These are phyloP conservation scores for Exsudoporus floridanus DNA, from an alignment of 1,284 basidiomycete genomes.

Conservation along the genomic window DNA sequence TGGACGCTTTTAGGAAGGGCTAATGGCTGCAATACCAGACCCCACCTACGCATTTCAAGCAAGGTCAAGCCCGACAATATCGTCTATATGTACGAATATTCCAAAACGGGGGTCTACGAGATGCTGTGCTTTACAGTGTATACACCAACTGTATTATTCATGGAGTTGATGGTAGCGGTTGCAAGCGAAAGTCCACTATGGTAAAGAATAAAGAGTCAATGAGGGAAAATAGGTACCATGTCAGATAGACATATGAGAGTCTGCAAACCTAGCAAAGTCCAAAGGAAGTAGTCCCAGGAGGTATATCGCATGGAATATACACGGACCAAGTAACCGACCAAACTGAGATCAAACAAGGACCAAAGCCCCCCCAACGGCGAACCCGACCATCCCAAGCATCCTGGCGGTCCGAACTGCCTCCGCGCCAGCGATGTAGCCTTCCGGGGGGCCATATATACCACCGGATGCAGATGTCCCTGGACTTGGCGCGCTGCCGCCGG, in stretches of 20 bases:
- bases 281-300: constrained; percentile 14
- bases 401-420: constrained; percentile 38
- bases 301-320: constrained; percentile 14
- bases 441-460: constrained; percentile 57
- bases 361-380: constrained; percentile 48
- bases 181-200: constrained; percentile 24
- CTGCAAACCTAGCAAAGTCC: constrained; percentile 21
- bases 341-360: constrained; percentile 40
- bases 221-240: constrained; percentile 26
- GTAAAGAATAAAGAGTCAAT: constrained; percentile 27
- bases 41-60: background rate
- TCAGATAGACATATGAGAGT: constrained; percentile 22
- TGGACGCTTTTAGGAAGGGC: background rate
- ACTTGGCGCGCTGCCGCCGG: constrained; percentile 49
- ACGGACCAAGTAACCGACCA: constrained; percentile 5
- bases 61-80: background rate
- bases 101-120: constrained; percentile 14
- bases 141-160: constrained; percentile 25
- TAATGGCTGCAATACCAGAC: background rate
- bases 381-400: constrained; percentile 38
- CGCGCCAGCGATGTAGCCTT: constrained; percentile 62
- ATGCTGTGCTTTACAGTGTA: constrained; percentile 27
- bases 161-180: constrained; percentile 8
- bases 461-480: constrained; percentile 42
- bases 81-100: background rate